Evolutionary conservation across 2,329 filamentous ascomycete genomes (phyloP).

Genomic region (Rutstroemia sydowiana): DNA sequence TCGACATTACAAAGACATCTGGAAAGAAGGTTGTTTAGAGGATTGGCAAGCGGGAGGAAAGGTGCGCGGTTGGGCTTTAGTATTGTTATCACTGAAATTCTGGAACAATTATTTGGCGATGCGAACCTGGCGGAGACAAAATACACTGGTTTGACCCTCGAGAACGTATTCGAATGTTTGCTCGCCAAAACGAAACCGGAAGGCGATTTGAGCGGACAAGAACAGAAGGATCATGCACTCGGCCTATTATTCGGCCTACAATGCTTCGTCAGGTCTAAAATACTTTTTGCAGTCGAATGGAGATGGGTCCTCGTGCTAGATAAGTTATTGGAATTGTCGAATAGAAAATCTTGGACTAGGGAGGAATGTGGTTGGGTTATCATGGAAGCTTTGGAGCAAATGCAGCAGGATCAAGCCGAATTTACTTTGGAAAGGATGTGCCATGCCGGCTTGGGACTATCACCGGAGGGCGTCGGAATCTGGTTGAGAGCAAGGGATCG

Average conservation of each 20-base stretch:
- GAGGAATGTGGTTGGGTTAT: conserved; percentile 82
- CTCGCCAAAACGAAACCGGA: conserved; percentile 47
- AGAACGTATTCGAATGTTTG: conserved; percentile 45
- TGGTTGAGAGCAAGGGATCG: conserved; percentile 66
- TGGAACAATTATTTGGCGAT: conserved; percentile 60
- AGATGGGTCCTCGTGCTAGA: conserved; percentile 64
- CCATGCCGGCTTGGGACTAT: conserved; percentile 62
- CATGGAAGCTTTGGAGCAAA: conserved; percentile 61
- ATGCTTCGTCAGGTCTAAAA: conserved; percentile 72
- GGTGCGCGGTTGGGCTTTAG: conserved; percentile 85
- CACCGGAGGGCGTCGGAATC: conserved; percentile 81
- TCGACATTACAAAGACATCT: conserved; percentile 50
- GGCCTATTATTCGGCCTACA: conserved; percentile 84
- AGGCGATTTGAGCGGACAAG: conserved; percentile 55
- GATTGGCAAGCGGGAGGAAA: conserved; percentile 84
- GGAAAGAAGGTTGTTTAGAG: conserved; percentile 68
- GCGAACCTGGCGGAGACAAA: conserved; percentile 36
- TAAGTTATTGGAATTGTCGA: conserved; percentile 64
- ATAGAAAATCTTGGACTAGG: conserved; percentile 81
- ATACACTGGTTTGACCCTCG: conserved; percentile 51
- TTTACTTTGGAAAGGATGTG: conserved; percentile 55
- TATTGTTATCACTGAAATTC: conserved; percentile 74
- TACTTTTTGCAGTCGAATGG: conserved; percentile 54
- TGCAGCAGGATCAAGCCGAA: conserved; percentile 48
- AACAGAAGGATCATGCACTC: conserved; percentile 78